Percentiles rank a stretch among this genome's conserved stretches.
Evolutionary conservation across 352 stramenopile genomes (phyloP).

Genomic region (Aphanomyces cochlioides): DNA sequence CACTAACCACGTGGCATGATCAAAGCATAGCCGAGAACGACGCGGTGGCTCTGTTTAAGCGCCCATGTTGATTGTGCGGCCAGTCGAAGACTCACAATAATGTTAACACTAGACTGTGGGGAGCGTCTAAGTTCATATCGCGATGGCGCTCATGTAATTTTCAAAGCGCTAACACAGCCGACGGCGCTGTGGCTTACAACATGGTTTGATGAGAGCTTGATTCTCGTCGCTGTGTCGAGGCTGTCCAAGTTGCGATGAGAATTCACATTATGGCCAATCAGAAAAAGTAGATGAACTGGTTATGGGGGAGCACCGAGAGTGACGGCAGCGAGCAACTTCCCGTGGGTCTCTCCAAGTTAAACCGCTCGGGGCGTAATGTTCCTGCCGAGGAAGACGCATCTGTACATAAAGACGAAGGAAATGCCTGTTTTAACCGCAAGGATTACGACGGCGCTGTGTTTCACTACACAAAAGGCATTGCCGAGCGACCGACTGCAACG

Average conservation of each 20-base stretch:
- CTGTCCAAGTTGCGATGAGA: too few relatives aligned
- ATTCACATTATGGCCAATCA: too few relatives aligned
- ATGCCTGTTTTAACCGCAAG: constrained; percentile 57
- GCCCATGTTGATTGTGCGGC: too few relatives aligned
- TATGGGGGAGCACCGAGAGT: constrained; percentile 14
- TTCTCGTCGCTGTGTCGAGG: background rate
- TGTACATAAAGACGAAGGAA: constrained; percentile 59
- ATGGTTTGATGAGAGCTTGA: background rate
- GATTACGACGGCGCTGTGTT: constrained; percentile 49
- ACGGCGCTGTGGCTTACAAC: too few relatives aligned
- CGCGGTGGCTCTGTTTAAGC: too few relatives aligned
- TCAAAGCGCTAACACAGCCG: too few relatives aligned
- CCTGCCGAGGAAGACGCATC: constrained; percentile 62
- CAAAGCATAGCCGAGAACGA: background rate
- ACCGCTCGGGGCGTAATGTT: constrained; percentile 48
- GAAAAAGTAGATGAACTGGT: constrained; percentile 27
- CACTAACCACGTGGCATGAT: background rate
- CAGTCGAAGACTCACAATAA: too few relatives aligned
- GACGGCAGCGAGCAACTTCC: constrained; percentile 23
- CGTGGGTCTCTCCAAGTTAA: constrained; percentile 22
- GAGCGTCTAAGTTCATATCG: too few relatives aligned
- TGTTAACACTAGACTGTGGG: too few relatives aligned
- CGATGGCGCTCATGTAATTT: too few relatives aligned
- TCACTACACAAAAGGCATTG: constrained; percentile 67
- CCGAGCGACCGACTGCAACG: constrained; percentile 49